These are phyloP conservation scores for Aspergillus heteromorphus DNA, from an alignment of 495 filamentous ascomycete species.

Conservation along the genomic window DNA sequence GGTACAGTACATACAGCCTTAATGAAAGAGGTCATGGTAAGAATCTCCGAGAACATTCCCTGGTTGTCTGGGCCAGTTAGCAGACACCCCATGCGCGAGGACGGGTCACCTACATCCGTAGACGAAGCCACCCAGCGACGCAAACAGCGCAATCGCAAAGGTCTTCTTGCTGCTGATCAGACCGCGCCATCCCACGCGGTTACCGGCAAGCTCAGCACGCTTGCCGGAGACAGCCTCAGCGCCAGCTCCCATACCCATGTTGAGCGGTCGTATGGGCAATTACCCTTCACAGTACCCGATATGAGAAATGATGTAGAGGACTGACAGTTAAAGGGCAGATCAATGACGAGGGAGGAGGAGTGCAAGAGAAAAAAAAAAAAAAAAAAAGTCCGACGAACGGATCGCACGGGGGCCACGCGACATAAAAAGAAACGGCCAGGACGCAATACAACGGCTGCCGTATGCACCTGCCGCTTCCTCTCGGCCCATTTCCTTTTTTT, in stretches of 20 bases:
- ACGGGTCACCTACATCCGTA: slow-evolving; percentile 27
- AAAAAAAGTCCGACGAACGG: not conserved
- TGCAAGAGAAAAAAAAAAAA: not conserved
- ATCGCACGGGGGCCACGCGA: not conserved
- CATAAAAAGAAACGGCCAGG: not conserved
- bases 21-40: slow-evolving; percentile 30
- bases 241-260: slow-evolving; percentile 7
- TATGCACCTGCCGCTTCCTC: not conserved
- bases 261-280: not conserved
- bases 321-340: not conserved
- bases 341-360: not conserved
- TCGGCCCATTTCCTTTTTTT: not conserved
- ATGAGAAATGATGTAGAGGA: not conserved
- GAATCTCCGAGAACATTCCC: slow-evolving; percentile 36
- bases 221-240: slow-evolving; percentile 26
- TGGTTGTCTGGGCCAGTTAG: slow-evolving; percentile 27
- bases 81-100: not conserved
- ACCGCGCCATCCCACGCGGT: slow-evolving; percentile 21
- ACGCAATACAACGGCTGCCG: not conserved
- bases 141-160: slow-evolving; percentile 29
- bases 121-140: slow-evolving; percentile 33
- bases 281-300: not conserved
- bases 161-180: slow-evolving; percentile 31
- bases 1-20: slow-evolving; percentile 14
- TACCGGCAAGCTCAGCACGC: slow-evolving; percentile 32